Evolutionary conservation across 176 grass and related monocot genomes (phyloP).

Genomic region (Oryza nivara): DNA sequence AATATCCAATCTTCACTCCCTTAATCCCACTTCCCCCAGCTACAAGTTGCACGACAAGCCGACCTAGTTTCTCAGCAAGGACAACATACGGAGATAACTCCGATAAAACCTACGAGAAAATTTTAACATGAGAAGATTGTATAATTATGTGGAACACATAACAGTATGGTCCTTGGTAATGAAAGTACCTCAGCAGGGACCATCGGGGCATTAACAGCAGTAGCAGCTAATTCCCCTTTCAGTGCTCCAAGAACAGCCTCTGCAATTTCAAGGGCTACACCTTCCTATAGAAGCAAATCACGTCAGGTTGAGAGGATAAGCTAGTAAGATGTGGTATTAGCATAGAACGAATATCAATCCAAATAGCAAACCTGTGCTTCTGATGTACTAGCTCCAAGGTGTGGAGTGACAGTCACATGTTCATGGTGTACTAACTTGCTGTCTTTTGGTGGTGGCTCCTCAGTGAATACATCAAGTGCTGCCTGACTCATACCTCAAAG

Average conservation of each 20-base stretch:
- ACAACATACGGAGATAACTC: slow-evolving; percentile 71
- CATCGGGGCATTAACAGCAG: slow-evolving; percentile 94
- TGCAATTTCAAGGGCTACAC: slow-evolving; percentile 89
- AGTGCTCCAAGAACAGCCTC: slow-evolving; percentile 83
- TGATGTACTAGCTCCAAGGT: slow-evolving; percentile 88
- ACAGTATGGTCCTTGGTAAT: not conserved
- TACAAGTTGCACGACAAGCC: slow-evolving; percentile 83
- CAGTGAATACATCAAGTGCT: slow-evolving; percentile 91
- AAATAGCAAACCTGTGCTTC: slow-evolving; percentile 81
- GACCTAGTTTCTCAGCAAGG: slow-evolving; percentile 88
- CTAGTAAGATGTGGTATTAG: not conserved
- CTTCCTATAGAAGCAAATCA: slow-evolving; percentile 56
- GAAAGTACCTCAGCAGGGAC: slow-evolving; percentile 68
- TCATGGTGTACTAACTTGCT: slow-evolving; percentile 86
- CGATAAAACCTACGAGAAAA: slow-evolving; percentile 50
- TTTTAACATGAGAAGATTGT: slow-evolving; percentile 14
- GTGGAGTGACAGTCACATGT: slow-evolving; percentile 85
- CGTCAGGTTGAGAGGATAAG: slow-evolving; percentile 11
- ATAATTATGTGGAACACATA: slow-evolving; percentile 1
- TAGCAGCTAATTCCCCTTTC: slow-evolving; percentile 82
- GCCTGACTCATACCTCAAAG: slow-evolving; percentile 56
- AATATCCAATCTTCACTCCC: slow-evolving; percentile 72
- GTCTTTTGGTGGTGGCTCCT: slow-evolving; percentile 76
- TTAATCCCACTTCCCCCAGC: slow-evolving; percentile 73
- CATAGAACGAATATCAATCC: slow-evolving; percentile 47